Percentiles rank a stretch among this genome's conserved stretches.
Conservation (phyloP, 1,139 yeast species). For the Suhomyces kunorum region DNA sequence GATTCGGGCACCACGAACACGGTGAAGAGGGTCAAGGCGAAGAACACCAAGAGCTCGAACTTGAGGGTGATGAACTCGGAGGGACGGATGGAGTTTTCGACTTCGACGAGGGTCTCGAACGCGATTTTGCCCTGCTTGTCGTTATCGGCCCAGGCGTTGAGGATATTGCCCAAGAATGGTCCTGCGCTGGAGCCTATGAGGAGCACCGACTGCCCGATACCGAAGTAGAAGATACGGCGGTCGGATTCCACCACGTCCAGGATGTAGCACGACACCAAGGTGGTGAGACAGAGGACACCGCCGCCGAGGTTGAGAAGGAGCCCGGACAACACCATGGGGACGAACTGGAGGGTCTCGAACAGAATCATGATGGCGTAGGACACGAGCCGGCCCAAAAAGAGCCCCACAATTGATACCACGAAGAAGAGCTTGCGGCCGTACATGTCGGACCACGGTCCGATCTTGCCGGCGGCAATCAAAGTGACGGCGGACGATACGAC, state of each 20-base stretch:
- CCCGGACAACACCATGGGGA: constrained; percentile 36
- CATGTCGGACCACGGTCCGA: constrained; percentile 65
- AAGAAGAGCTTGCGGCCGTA: constrained; percentile 59
- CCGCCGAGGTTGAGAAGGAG: constrained; percentile 56
- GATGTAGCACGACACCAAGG: constrained; percentile 61
- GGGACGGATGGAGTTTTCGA: constrained; percentile 8
- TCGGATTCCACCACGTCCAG: constrained; percentile 63
- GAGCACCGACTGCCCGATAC: constrained; percentile 56
- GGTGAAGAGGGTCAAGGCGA: constrained; percentile 32
- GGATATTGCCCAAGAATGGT: constrained; percentile 57
- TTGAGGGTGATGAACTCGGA: constrained; percentile 34
- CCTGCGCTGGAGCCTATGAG: constrained; percentile 66
- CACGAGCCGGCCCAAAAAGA: constrained; percentile 29
- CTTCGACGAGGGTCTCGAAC: background rate
- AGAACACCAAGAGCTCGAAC: constrained; percentile 29
- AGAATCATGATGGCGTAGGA: constrained; percentile 33
- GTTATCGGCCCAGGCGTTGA: constrained; percentile 7
- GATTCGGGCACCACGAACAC: constrained; percentile 58
- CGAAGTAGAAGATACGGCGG: constrained; percentile 56
- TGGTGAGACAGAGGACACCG: constrained; percentile 48
- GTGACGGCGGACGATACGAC: constrained; percentile 32
- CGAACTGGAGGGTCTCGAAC: constrained; percentile 33
- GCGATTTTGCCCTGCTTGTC: background rate
- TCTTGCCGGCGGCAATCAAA: constrained; percentile 44
- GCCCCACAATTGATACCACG: constrained; percentile 25